Conservation (phyloP, 2,329 filamentous ascomycete species). For the Leptographium radiaticola region DNA sequence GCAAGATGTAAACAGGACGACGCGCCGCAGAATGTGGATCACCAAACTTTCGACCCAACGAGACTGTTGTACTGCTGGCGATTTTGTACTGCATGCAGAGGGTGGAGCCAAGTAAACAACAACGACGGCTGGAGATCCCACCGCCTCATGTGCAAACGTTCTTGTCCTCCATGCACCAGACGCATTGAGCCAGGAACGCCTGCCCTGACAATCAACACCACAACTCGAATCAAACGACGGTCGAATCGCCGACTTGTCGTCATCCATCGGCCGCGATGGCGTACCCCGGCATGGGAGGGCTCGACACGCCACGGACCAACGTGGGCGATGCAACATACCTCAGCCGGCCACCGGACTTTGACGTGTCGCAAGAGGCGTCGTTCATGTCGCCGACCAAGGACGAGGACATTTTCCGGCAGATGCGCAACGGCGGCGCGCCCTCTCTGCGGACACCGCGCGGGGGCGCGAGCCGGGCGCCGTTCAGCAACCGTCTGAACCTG, state of each 20-base stretch:
- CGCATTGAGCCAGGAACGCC: not conserved
- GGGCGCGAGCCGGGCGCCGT: conserved; percentile 40
- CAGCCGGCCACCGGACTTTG: conserved; percentile 56
- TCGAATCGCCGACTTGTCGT: not conserved
- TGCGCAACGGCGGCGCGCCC: conserved; percentile 51
- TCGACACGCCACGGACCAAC: conserved; percentile 81
- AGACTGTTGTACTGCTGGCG: not conserved
- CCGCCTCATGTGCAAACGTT: not conserved
- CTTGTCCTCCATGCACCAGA: not conserved
- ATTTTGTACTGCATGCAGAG: not conserved
- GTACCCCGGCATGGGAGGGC: conserved; percentile 46
- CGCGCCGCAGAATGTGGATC: conserved; percentile 6
- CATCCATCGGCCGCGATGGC: conserved; percentile 38
- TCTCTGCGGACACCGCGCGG: conserved; percentile 62
- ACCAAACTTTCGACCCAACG: not conserved
- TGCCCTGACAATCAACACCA: not conserved
- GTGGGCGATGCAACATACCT: conserved; percentile 75
- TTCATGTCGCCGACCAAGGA: conserved; percentile 71
- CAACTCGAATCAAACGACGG: not conserved
- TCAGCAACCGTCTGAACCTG: conserved; percentile 60
- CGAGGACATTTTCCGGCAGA: conserved; percentile 61
- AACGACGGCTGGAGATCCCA: too few relatives aligned
- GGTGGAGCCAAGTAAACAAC: too few relatives aligned
- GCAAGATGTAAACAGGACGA: conserved; percentile 14
- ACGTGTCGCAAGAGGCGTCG: conserved; percentile 77